Base-by-base conservation (phyloP, 768 basidiomycete genomes). In the Russula dissimulans region DNA sequence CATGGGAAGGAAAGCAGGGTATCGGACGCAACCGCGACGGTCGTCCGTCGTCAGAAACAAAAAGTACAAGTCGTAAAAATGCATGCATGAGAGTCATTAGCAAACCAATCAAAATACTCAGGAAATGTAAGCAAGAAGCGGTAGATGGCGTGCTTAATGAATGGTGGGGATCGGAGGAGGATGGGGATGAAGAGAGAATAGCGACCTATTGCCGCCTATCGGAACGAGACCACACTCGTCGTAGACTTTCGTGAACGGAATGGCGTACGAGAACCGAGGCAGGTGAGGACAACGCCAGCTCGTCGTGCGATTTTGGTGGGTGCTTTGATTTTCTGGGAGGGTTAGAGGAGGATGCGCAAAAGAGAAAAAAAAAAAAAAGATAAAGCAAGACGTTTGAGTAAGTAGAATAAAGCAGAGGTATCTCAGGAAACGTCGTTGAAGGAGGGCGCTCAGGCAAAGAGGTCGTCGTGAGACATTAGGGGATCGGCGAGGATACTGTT, bases 381-480 rank as follows among this genome's bases (percentile, higher is more conserved):
- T 14, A 22, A 43, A 52, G 29, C 45, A 62, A 43, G 64, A 59
- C 39, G 51, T 54, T 49, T 32, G 34, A 36, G 39, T 22, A 45
- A n/a, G 39, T 22, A 45, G 18, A 9, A 47, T 14, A 50, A 41
- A 39, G 45, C 43, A 46, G 38, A 59, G 57, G 61, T 63, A 54
- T 54, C 62, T 57, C 61, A 34, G 54, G 17, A 36, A 7, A 11
- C 22, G 22, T 47, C 32, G 14, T 10, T 31, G 36, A 48, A 22
- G 29, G 29, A 32, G 26, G 57, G 41, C 22, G 31, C 14, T 66
- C 54, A 66, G 43, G 65, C 65, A 45, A 66, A 66, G 34, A 66
- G 59, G 59, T 66, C 65, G 44, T 65, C 56, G 36, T 64, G 58
- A 63, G 38, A 57, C 54, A 57, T 54, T n/a, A 50, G 32, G 55